Evolutionary conservation across 2,329 filamentous ascomycete species (phyloP).

Genomic region (Hymenoscyphus infarciens): DNA sequence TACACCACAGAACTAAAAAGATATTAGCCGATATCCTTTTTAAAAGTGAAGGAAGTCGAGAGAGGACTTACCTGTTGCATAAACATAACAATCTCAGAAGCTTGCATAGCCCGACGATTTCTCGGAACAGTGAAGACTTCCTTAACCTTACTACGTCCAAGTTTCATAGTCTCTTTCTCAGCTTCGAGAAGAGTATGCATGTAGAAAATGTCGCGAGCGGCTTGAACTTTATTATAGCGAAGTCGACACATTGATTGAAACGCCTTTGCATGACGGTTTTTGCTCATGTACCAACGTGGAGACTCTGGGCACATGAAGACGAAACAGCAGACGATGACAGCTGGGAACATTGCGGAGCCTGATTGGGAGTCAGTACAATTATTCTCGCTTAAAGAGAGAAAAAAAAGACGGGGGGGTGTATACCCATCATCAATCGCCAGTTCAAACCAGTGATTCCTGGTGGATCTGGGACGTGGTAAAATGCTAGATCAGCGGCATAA

Average conservation of each 20-base stretch:
- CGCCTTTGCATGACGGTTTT: slow-evolving; percentile 45
- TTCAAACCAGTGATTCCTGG: slow-evolving; percentile 54
- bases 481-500: slow-evolving; percentile 58
- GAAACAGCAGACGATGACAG: slow-evolving; percentile 51
- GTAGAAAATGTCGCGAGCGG: slow-evolving; percentile 54
- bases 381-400: background rate
- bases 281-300: slow-evolving; percentile 49
- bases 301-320: slow-evolving; percentile 43
- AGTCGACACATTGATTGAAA: slow-evolving; percentile 45
- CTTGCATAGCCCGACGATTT: slow-evolving; percentile 58
- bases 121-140: slow-evolving; percentile 59
- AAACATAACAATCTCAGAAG: slow-evolving; percentile 63
- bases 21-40: background rate
- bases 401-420: slow-evolving; percentile 38
- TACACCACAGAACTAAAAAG: slow-evolving; percentile 10
- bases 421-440: slow-evolving; percentile 64
- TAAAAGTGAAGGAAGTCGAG: background rate
- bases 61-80: slow-evolving; percentile 53
- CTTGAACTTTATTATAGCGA: slow-evolving; percentile 50
- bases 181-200: slow-evolving; percentile 55
- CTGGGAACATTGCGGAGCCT: slow-evolving; percentile 58
- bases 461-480: slow-evolving; percentile 53
- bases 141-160: slow-evolving; percentile 48
- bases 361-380: background rate
- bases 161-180: slow-evolving; percentile 49